Evolutionary conservation across 1,139 yeast genomes (phyloP).

Genomic region (Arxiozyma slooffiae): DNA sequence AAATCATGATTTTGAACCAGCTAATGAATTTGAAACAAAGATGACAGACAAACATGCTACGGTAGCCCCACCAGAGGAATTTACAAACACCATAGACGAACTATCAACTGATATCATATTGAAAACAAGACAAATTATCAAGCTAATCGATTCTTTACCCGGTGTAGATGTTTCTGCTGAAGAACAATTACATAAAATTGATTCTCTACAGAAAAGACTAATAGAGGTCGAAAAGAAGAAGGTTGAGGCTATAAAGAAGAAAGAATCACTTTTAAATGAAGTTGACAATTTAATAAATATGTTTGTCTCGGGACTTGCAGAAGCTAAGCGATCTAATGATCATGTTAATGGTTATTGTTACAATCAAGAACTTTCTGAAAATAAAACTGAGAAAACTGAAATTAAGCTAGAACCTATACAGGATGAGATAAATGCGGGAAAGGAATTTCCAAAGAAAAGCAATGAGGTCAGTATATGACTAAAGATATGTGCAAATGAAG

Average conservation of each 20-base stretch:
- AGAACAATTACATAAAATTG: slow-evolving; percentile 59
- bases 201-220: slow-evolving; percentile 54
- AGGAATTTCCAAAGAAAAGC: neutral
- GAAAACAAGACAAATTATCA: slow-evolving; percentile 77
- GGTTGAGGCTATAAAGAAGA: slow-evolving; percentile 48
- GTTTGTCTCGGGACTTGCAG: slow-evolving; percentile 28
- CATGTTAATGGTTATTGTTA: neutral
- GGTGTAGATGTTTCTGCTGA: slow-evolving; percentile 82
- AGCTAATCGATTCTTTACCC: slow-evolving; percentile 80
- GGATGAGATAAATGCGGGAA: neutral
- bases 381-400: neutral
- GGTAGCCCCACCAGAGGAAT: slow-evolving; percentile 40
- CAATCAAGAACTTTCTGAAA: slow-evolving; percentile 1
- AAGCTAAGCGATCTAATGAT: slow-evolving; percentile 9
- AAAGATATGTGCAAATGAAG: no score
- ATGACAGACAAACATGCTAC: slow-evolving; percentile 39
- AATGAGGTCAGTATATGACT: neutral
- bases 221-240: slow-evolving; percentile 53
- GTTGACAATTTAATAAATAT: slow-evolving; percentile 57
- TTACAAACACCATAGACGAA: slow-evolving; percentile 55
- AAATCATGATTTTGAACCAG: slow-evolving; percentile 50
- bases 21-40: slow-evolving; percentile 40
- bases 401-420: neutral
- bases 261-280: slow-evolving; percentile 53
- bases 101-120: slow-evolving; percentile 74